Base-by-base conservation (phyloP, 805 yeast genomes). In the Candida morakotiae region DNA sequence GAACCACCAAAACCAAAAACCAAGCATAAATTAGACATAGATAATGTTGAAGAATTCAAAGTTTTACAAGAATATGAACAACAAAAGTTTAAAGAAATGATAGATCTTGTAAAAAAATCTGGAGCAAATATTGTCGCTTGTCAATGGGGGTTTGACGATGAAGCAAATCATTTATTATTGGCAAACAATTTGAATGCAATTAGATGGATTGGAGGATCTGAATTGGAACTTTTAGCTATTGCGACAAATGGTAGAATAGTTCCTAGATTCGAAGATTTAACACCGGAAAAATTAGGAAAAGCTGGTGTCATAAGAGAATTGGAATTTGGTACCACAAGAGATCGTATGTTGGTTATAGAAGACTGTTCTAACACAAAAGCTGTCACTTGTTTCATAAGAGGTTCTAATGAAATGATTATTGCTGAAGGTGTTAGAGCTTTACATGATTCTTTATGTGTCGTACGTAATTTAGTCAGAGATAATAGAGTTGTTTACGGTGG, bases 1-100 rank as follows among this genome's bases (percentile, higher is more conserved):
- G 99, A 93, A 71, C 99, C 99, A 28, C 99, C 99, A 53, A 93
- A 93, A 68, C 99, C 99, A 49, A 93, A 93, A 70, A 93, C 99
- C 17, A 93, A 93, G 67, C 98, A 91, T 69, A 91, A 91, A 73
- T 73, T 91, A 52, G 96, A 91, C 59, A 91, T 91, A 46, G 77
- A 91, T 11, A 67, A 84, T n/a, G 96, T 88, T 15, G 97, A 89
- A 53, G 98, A 93, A 65, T 93, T 89, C 67, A 77, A 83, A 60
- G 83, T 79, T 45, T 75, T 93, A 57, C 98, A 94, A 68, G 77
- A 77, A 36, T 93, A 93, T 62, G 99, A 93, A 70, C 91, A 83
- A 50, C 81, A 83, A 46, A 88, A 87, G 60, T 93, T 93, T 58
- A 76, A 72, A 56, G 87, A 86, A 59, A 93, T 93, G 98, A 88